Percentiles rank a stretch among this genome's conserved stretches.
Conservation (phyloP, 129 eudicot species). For the Mikania micrantha region DNA sequence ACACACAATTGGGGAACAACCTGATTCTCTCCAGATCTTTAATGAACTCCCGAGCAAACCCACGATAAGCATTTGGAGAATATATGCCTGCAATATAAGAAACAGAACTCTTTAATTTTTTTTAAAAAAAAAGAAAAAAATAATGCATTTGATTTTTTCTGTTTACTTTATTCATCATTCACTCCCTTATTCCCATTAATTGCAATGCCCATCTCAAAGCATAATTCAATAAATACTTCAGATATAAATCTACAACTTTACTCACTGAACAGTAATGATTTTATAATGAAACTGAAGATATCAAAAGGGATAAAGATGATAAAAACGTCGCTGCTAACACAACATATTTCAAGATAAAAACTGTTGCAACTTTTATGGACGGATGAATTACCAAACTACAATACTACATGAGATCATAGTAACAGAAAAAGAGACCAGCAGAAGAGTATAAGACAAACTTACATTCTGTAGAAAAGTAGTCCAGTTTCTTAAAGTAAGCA, state of each 20-base stretch:
- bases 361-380: not conserved
- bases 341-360: not conserved
- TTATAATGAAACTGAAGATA: not conserved
- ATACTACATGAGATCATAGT: not conserved
- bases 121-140: not conserved
- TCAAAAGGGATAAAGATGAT: not conserved
- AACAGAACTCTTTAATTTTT: not conserved
- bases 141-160: not conserved
- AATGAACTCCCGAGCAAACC: conserved; percentile 98
- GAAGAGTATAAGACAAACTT: conserved; percentile 28
- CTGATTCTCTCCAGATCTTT: conserved; percentile 94
- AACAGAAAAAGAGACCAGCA: not conserved
- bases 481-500: conserved; percentile 92
- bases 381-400: not conserved
- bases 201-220: not conserved
- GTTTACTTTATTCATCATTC: not conserved
- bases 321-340: not conserved
- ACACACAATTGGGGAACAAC: conserved; percentile 19
- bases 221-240: not conserved
- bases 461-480: conserved; percentile 98
- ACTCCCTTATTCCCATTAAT: not conserved
- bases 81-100: conserved; percentile 62
- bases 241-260: not conserved
- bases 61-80: conserved; percentile 98
- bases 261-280: too few species aligned